Evolutionary conservation across 2,329 filamentous ascomycete genomes (phyloP), one percentile per base, ranked within the genome.

Genomic region (Gliomastix tumulicola): DNA sequence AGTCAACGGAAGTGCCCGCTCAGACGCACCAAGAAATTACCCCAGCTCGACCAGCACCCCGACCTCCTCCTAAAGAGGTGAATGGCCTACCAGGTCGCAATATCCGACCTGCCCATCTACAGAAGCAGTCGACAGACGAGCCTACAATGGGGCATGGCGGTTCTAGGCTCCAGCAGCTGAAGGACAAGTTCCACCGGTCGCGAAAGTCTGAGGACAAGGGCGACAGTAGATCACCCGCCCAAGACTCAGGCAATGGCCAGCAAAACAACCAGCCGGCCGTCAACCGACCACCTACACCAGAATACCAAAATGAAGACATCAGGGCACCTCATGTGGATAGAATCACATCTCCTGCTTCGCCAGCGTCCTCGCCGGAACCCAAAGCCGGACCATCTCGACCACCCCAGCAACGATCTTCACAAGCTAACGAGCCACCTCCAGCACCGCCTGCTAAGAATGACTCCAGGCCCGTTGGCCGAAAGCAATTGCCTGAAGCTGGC

Each of bases 251-350:
- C n/a, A 10, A 3, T 9, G 17, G 17, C 17, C 13, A n/a, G n/a
- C 25, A 28, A 16, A 3, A 31, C 21, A 30, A 34, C 30, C 27
- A 31, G 27, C 32, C 35, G 19, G 15, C 28, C 42, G 41, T 11
- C 48, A 40, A 34, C 27, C 59, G 66, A 3, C 64, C 66, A 9
- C 69, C 69, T 2, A 72, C 68, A 3, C 68, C 69, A 13, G 69
- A 73, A 31, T 71, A 72, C 39, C 61, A 61, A 27, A 59, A 60
- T 16, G 57, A 63, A 30, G 66, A 71, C 39, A 49, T 60, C 35
- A 58, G 58, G 41, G 57, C 56, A 12, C 54, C 59, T 4, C 48
- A 55, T 7, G 40, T 59, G 27, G 56, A 62, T 19, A 53, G 51
- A 4, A 51, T 63, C 32, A 51, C 60, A 18, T 66, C 66, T 3